Evolutionary conservation across 2,329 filamentous ascomycete genomes (phyloP), one percentile per base, ranked within the genome.

Genomic region (Talaromyces sp.): DNA sequence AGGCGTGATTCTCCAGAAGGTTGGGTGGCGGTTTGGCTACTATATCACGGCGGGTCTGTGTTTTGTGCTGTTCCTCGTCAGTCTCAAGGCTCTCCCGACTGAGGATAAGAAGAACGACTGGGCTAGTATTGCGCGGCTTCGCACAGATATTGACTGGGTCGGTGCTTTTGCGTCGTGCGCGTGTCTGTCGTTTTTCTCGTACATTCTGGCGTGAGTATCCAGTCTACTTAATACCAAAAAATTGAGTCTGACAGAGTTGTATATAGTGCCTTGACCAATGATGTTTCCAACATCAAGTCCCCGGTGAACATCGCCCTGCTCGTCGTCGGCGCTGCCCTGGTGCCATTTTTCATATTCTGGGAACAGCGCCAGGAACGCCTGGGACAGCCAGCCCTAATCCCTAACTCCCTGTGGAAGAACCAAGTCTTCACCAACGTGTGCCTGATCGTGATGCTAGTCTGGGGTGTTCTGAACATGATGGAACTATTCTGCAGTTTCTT

Each of bases 1-100:
- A 30, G 82, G 82, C 60, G 63, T 84, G 0, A 74, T 83, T 33
- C 70, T 76, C 1, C 73, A 81, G 33, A 75, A 71, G 0, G 74
- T 80, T 28, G 78, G 78, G 7, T 83, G 81, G 81, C 69, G 79
- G 53, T 78, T 72, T 69, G 79, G 76, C 0, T 84, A 80, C 65
- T 64, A 66, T 54, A 62, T 59, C 8, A 60, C 67, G 6, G 61
- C 61, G 13, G 55, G 61, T 6, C 25, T 68, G 17, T 64, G 52
- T 7, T 44, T 62, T 56, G 53, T 27, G 17, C 53, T 62, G n/a
- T 62, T 59, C 17, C 25, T 52, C n/a, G 51, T 62, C 22, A 62
- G 60, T 56, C 44, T 59, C 17, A 55, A 42, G 60, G 52, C 44
- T 42, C 19, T 62, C 25, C 60, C 60, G 27, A 25, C 52, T n/a